Percentiles rank a stretch among this genome's conserved stretches.
Evolutionary conservation across 495 filamentous ascomycete species (phyloP).

Genomic region (Bryoglossum gracile): DNA sequence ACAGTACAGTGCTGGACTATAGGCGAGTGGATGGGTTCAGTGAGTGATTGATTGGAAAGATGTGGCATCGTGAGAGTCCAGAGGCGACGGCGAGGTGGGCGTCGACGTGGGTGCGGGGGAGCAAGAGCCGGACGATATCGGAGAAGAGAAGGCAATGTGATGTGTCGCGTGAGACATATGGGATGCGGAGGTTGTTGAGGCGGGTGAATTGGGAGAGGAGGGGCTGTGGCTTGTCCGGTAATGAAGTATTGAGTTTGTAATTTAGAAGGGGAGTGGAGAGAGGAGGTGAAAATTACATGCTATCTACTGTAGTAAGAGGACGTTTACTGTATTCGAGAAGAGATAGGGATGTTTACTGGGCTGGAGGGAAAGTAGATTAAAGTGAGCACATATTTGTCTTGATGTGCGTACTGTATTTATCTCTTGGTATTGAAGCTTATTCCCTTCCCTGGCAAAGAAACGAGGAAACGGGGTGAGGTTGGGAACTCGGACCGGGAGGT

Average conservation of each 20-base stretch:
- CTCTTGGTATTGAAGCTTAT: neutral
- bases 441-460: neutral
- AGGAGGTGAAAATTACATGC: no score
- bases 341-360: neutral
- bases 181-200: neutral
- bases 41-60: slow-evolving; percentile 14
- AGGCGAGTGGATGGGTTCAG: no score
- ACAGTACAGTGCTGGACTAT: no score
- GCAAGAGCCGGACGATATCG: slow-evolving; percentile 9
- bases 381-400: neutral
- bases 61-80: slow-evolving; percentile 20
- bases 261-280: no score
- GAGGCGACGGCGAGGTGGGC: slow-evolving; percentile 1
- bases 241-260: no score
- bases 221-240: no score
- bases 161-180: slow-evolving; percentile 11
- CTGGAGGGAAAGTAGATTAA: neutral
- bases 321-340: neutral
- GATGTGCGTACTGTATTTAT: neutral
- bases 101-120: neutral
- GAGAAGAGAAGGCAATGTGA: slow-evolving; percentile 9
- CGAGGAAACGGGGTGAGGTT: neutral
- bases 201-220: neutral
- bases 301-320: neutral
- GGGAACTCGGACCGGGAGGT: slow-evolving; percentile 2